Base-by-base conservation (phyloP, 345 rosid genomes). In the Bretschneidera sinensis region DNA sequence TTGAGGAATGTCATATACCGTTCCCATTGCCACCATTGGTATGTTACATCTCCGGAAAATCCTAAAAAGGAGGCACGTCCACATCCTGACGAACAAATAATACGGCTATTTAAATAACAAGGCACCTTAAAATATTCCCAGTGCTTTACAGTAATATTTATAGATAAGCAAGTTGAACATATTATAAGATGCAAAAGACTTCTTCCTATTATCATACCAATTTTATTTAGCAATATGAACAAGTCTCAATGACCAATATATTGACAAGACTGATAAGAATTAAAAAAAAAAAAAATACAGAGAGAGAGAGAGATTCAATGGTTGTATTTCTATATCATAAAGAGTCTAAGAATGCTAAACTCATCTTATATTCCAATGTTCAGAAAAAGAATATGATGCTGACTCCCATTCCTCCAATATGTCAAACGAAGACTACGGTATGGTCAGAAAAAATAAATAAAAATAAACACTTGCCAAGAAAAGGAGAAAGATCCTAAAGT, bases 41-140 rank as follows among this genome's bases (percentile, higher is more conserved):
- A 89, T 68, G 76, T 72, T 85, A 55, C 97, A 85, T 68, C 65
- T 84, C 76, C 64, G 75, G 54, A 89, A 79, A 47, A 87, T 65
- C 75, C 97, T 84, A 67, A 89, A 92, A 58, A 89, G 87, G 53
- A 92, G 5, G 74, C 98, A 89, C 20, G 91, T 85, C 90, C 91
- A 92, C 75, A 78, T 75, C 98, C 97, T 87, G 79, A 47, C 55
- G 33, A 74, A 59, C 59, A 21, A 22, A 24, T 48, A 5, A 59
- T 21, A 51, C 11, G 49, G 53, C 57, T 31, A 6, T 11, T 48
- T 49, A 24, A 48, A n/a, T 21, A 43, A n/a, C n/a, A n/a, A n/a
- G n/a, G n/a, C n/a, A n/a, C n/a, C n/a, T n/a, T n/a, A n/a, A n/a
- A n/a, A n/a, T n/a, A n/a, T n/a, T n/a, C 24, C 17, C 48, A 23